phyloP scores from a whole-genome alignment of 352 stramenopile genomes.

The Phytophthora syringae region DNA sequence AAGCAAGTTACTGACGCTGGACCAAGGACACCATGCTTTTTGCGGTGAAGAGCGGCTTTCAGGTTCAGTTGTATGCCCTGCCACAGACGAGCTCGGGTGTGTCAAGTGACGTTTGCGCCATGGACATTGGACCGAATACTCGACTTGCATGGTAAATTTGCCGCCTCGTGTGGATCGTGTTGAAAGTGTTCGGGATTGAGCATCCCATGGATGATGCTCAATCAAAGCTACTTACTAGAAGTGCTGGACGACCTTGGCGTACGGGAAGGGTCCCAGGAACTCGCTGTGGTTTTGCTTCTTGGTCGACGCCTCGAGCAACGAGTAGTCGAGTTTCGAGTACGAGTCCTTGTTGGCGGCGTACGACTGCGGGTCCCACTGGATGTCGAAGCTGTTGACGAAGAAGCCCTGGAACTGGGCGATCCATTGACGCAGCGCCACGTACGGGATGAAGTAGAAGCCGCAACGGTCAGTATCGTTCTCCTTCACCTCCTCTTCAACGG shows the following conservation, averaged over 20 bases:
- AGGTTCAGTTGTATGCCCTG: too few relatives aligned
- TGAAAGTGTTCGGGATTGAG: too few relatives aligned
- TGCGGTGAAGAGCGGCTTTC: too few relatives aligned
- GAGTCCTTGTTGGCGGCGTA: slow-evolving; percentile 64
- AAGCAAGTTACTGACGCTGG: too few relatives aligned
- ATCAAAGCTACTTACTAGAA: slow-evolving; percentile 39
- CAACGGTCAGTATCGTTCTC: slow-evolving; percentile 83
- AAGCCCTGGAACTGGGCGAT: slow-evolving; percentile 84
- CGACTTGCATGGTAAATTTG: too few relatives aligned
- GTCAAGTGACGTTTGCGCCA: too few relatives aligned
- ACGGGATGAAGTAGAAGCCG: slow-evolving; percentile 87
- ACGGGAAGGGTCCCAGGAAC: slow-evolving; percentile 80
- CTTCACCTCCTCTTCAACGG: slow-evolving; percentile 58
- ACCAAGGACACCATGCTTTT: too few relatives aligned
- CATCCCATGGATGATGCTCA: too few relatives aligned
- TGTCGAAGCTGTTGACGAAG: slow-evolving; percentile 86
- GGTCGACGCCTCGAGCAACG: slow-evolving; percentile 66
- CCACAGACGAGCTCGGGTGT: too few relatives aligned
- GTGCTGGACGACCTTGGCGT: slow-evolving; percentile 63
- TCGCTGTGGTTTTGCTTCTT: slow-evolving; percentile 74
- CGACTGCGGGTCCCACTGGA: slow-evolving; percentile 74
- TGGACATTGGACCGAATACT: too few relatives aligned
- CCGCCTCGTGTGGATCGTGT: too few relatives aligned
- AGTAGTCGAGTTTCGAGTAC: slow-evolving; percentile 66
- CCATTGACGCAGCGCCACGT: slow-evolving; percentile 75